Conservation (phyloP, 1,139 yeast genomes). For the Geotrichum siamense region DNA sequence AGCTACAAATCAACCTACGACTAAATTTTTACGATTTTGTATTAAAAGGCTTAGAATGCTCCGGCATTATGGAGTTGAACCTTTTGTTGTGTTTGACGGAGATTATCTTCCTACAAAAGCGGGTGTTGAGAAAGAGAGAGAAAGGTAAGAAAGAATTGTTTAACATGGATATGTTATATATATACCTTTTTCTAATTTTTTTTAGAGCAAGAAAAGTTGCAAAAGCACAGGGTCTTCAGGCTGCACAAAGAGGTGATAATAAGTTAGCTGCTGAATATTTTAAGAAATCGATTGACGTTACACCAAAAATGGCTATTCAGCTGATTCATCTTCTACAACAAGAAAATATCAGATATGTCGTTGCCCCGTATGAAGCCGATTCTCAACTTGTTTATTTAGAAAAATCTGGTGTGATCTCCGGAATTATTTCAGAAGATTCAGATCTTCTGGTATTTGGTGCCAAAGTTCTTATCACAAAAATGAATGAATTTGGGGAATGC, state of each 20-base stretch:
- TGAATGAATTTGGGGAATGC: constrained; percentile 65
- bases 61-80: constrained; percentile 58
- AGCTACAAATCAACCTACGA: constrained; percentile 64
- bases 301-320: constrained; percentile 86
- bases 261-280: constrained; percentile 60
- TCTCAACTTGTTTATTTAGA: constrained; percentile 93
- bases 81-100: constrained; percentile 92
- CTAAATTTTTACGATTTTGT: constrained; percentile 49
- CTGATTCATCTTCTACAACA: constrained; percentile 61
- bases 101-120: constrained; percentile 75
- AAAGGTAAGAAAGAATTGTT: constrained; percentile 29
- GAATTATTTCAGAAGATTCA: constrained; percentile 89
- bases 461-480: constrained; percentile 62
- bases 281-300: constrained; percentile 77
- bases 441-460: constrained; percentile 91
- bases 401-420: constrained; percentile 65
- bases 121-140: constrained; percentile 63
- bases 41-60: constrained; percentile 61
- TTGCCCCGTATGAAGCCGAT: constrained; percentile 98
- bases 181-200: constrained; percentile 18
- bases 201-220: constrained; percentile 46
- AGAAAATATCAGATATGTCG: constrained; percentile 61
- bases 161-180: neutral
- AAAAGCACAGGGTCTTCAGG: constrained; percentile 35
- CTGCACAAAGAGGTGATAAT: constrained; percentile 45